phyloP scores from a whole-genome alignment of 2,329 filamentous ascomycete species.

The Venturia pyrina region DNA sequence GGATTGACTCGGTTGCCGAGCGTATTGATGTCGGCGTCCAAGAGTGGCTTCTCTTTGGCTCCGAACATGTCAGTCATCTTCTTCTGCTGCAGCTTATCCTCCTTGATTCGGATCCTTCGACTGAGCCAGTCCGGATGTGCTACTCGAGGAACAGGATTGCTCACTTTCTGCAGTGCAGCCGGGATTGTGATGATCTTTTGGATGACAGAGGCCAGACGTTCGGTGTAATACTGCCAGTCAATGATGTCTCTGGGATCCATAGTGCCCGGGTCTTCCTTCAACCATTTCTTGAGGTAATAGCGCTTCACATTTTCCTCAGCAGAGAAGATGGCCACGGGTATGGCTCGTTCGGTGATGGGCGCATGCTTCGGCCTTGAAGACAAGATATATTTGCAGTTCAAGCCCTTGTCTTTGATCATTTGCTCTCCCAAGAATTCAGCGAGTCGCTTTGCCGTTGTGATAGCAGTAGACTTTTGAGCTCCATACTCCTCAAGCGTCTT shows the following conservation, averaged over 20 bases:
- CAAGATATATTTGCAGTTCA: constrained; percentile 99
- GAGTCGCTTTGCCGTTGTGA: constrained; percentile 88
- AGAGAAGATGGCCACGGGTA: constrained; percentile 95
- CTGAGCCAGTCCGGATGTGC: constrained; percentile 96
- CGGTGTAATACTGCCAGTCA: constrained; percentile 96
- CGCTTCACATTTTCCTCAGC: constrained; percentile 82
- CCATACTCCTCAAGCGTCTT: constrained; percentile 97
- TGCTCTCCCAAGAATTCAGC: constrained; percentile 95
- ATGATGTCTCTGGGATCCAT: constrained; percentile 84
- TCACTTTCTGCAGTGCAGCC: constrained; percentile 86
- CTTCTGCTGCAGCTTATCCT: constrained; percentile 96
- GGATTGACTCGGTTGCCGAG: constrained; percentile 49
- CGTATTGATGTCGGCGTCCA: constrained; percentile 59
- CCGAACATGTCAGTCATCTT: constrained; percentile 92
- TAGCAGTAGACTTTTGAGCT: constrained; percentile 93
- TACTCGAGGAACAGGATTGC: constrained; percentile 88
- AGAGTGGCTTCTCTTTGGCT: constrained; percentile 52
- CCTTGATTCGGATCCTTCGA: constrained; percentile 83
- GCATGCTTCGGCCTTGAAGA: constrained; percentile 76
- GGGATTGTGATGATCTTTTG: constrained; percentile 99
- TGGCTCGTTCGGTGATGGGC: constrained; percentile 86
- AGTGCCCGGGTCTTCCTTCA: constrained; percentile 83
- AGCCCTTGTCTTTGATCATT: constrained; percentile 97
- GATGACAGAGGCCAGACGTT: constrained; percentile 91
- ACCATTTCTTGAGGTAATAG: constrained; percentile 85